These are phyloP conservation scores for Cladophialophora chaetospira DNA, from an alignment of 2,329 filamentous ascomycete genomes.

Conservation along the genomic window DNA sequence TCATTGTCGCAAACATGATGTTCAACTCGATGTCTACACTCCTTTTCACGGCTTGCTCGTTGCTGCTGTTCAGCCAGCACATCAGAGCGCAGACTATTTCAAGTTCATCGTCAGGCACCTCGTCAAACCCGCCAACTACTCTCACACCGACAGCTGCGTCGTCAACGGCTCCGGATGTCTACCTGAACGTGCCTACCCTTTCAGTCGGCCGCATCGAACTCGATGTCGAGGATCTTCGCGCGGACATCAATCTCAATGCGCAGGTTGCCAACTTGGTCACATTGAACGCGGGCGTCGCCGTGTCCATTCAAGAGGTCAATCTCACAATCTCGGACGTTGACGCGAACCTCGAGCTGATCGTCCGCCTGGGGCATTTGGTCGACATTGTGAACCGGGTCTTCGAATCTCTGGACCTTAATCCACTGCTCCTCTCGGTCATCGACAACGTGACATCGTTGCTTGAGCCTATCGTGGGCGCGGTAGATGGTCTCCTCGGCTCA, in stretches of 20 bases:
- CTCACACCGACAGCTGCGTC: slow-evolving; percentile 34
- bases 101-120: slow-evolving; percentile 11
- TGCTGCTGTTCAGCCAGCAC: not conserved
- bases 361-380: slow-evolving; percentile 62
- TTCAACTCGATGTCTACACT: not conserved
- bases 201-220: slow-evolving; percentile 63
- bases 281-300: slow-evolving; percentile 53
- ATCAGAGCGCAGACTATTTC: slow-evolving; percentile 2
- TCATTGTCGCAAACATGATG: slow-evolving; percentile 1
- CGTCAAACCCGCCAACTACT: slow-evolving; percentile 34
- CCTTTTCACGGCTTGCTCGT: not conserved
- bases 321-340: slow-evolving; percentile 64
- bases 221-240: slow-evolving; percentile 60
- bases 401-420: slow-evolving; percentile 61
- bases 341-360: slow-evolving; percentile 61
- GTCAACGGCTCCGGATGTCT: slow-evolving; percentile 53
- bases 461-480: slow-evolving; percentile 57
- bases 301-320: slow-evolving; percentile 56
- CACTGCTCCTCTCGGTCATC: slow-evolving; percentile 59
- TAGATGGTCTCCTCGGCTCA: slow-evolving; percentile 61
- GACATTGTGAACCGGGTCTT: slow-evolving; percentile 64
- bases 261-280: slow-evolving; percentile 60
- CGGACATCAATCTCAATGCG: slow-evolving; percentile 62
- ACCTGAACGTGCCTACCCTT: slow-evolving; percentile 60
- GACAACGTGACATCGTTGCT: slow-evolving; percentile 57